Evolutionary conservation across 2,329 filamentous ascomycete species (phyloP), one percentile per base, ranked within the genome.

Genomic region (Aureobasidium leucospermi): DNA sequence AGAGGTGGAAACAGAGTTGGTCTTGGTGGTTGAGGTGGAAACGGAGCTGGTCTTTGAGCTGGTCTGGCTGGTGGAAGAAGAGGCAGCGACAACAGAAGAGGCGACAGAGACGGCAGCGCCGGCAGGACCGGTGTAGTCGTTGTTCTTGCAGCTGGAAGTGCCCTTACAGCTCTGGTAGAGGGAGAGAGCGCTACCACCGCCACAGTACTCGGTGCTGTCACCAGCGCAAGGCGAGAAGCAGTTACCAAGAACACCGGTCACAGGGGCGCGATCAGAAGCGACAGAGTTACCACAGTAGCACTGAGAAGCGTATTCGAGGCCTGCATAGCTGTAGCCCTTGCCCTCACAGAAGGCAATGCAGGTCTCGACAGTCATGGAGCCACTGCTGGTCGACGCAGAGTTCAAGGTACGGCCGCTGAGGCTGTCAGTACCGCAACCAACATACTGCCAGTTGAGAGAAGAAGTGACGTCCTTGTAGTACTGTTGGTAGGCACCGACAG

Each of bases 161-260:
- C 61, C 60, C 31, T 51, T 59, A 34, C 63, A 64, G 32, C 59
- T 60, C 29, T 63, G 60, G 41, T 75, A 76, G 2, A 76, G 63
- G 6, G 68, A 70, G 16, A 75, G 65, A 2, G 67, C 67, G 15
- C 63, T 66, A 10, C 67, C 67, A 10, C 75, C 75, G 56, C 75
- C 75, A 60, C 75, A 77, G 28, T 72, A 65, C 63, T 75, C 63
- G 28, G 48, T 63, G 11, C 60, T 56, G 63, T 83, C 73, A 19
- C 82, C 83, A 10, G 72, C 74, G 70, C 83, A 86, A 41, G 77
- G 68, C 66, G 78, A 76, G 62, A 74, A 73, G 69, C 83, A 86
- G 63, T 79, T 79, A 41, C 79, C 81, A 36, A 84, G 72, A 31
- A 84, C 75, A 41, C 78, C 78, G 46, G 69, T 65, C n/a, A 70